These are phyloP conservation scores for Plasmodium fragile DNA, from an alignment of 169 alveolate species.

Conservation along the genomic window DNA sequence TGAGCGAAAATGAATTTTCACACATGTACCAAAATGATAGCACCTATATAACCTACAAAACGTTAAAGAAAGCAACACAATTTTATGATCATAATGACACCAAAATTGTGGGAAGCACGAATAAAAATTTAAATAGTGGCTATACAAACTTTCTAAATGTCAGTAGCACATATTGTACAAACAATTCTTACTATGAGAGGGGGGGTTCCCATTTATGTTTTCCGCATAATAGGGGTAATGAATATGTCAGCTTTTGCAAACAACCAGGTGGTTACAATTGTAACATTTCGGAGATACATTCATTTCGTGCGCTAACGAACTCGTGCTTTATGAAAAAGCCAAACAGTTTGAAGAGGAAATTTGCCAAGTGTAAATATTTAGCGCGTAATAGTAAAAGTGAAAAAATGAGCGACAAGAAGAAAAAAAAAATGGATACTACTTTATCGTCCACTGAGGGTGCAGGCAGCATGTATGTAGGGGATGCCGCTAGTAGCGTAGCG, in stretches of 20 bases:
- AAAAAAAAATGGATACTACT: neutral
- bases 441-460: neutral
- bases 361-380: conserved; percentile 56
- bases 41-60: conserved; percentile 31
- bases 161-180: neutral
- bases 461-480: neutral
- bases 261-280: neutral
- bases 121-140: conserved; percentile 45
- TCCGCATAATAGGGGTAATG: neutral
- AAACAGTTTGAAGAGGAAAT: conserved; percentile 30
- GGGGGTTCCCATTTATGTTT: neutral
- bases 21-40: conserved; percentile 4
- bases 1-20: conserved; percentile 38
- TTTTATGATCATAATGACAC: conserved; percentile 61
- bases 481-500: neutral
- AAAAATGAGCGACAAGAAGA: conserved; percentile 12
- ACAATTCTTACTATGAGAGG: neutral
- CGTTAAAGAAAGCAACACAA: conserved; percentile 37
- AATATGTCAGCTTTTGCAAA: neutral
- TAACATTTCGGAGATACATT: neutral
- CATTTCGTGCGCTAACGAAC: conserved; percentile 7
- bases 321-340: conserved; percentile 55
- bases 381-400: conserved; percentile 10
- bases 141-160: conserved; percentile 13
- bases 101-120: conserved; percentile 1